phyloP scores from a whole-genome alignment of 139 green algal genomes.

The Chlamydomonas schloesseri region DNA sequence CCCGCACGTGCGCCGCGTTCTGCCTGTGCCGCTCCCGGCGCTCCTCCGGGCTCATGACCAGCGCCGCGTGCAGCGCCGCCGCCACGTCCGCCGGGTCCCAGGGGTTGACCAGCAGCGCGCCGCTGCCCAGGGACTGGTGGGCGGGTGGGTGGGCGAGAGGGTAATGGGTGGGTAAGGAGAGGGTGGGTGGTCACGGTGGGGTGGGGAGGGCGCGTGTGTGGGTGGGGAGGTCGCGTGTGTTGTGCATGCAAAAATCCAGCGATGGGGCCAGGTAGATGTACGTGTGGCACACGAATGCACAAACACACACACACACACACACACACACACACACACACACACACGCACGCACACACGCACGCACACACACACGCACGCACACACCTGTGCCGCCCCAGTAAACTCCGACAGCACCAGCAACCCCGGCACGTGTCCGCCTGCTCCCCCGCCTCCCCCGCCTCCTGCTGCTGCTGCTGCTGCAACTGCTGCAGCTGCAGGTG shows the following conservation, averaged over 20 bases:
- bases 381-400: conserved; percentile 69
- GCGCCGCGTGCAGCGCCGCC: conserved; percentile 84
- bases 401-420: conserved; percentile 98
- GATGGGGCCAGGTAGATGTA: no score
- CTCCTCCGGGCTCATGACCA: conserved; percentile 90
- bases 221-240: no score
- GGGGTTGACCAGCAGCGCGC: conserved; percentile 97
- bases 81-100: conserved; percentile 97
- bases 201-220: no score
- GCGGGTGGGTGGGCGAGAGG: background rate
- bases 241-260: no score
- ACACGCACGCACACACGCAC: no score
- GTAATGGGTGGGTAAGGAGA: background rate
- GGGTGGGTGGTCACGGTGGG: background rate
- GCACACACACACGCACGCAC: conserved; percentile 16
- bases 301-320: no score
- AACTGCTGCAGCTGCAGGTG: no score
- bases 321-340: no score
- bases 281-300: no score
- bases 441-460: background rate
- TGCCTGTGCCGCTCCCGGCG: conserved; percentile 91
- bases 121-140: conserved; percentile 69
- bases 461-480: no score
- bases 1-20: conserved; percentile 97
- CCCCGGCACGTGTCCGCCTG: conserved; percentile 64